These are phyloP conservation scores for Penicillium canescens DNA, from an alignment of 495 filamentous ascomycete genomes.

Conservation along the genomic window DNA sequence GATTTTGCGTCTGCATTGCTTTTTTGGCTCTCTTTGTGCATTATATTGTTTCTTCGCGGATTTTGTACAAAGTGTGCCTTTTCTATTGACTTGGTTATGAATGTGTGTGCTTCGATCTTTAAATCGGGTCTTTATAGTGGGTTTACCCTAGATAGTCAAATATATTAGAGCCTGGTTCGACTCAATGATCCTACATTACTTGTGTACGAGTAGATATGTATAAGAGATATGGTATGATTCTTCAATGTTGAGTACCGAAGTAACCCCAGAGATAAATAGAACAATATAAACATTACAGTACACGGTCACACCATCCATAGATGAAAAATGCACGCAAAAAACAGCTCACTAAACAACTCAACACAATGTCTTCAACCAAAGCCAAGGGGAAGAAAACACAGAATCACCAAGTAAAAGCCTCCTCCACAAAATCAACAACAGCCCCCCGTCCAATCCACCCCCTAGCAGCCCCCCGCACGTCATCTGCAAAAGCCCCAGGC, in stretches of 20 bases:
- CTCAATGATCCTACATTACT: too few relatives aligned
- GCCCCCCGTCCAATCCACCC: conserved; percentile 62
- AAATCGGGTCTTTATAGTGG: background rate
- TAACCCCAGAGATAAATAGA: background rate
- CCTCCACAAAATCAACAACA: conserved; percentile 86
- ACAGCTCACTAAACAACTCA: conserved; percentile 1
- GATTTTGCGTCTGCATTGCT: background rate
- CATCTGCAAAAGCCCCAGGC: conserved; percentile 84
- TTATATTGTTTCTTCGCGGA: background rate
- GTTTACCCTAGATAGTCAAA: background rate
- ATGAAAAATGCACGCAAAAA: background rate
- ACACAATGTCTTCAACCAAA: background rate
- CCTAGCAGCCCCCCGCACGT: conserved; percentile 74
- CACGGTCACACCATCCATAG: background rate
- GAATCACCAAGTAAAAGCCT: conserved; percentile 80
- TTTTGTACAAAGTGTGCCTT: too few relatives aligned
- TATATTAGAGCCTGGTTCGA: conserved; percentile 1
- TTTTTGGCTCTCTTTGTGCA: background rate
- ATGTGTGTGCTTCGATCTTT: background rate
- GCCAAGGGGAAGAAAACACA: background rate
- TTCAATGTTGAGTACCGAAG: background rate
- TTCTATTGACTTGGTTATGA: too few relatives aligned
- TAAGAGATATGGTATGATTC: too few relatives aligned
- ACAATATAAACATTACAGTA: too few relatives aligned
- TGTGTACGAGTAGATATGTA: too few relatives aligned